Evolutionary conservation across 192 early-diverging fungal genomes (phyloP).

Genomic region (Coemansia sp.): DNA sequence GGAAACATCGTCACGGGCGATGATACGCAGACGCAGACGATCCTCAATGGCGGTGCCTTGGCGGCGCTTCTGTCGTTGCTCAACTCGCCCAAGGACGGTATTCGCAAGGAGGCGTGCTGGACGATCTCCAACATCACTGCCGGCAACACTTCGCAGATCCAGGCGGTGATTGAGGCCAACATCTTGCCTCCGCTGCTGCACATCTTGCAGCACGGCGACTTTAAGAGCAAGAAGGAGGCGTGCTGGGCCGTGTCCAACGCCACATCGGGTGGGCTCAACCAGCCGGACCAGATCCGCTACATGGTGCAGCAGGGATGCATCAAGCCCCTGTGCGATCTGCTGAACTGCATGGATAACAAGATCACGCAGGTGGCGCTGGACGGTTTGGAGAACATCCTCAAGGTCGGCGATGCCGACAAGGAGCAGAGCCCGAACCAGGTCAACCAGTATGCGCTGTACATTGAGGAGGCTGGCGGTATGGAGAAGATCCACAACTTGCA

Average conservation of each 20-base stretch:
- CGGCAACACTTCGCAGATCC: slow-evolving; percentile 90
- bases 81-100: slow-evolving; percentile 86
- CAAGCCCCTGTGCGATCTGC: slow-evolving; percentile 91
- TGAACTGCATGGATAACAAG: slow-evolving; percentile 89
- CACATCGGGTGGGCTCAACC: slow-evolving; percentile 86
- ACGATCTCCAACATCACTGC: slow-evolving; percentile 99
- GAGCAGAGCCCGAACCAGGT: slow-evolving; percentile 54
- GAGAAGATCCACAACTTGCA: slow-evolving; percentile 95
- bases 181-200: slow-evolving; percentile 89
- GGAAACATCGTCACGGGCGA: slow-evolving; percentile 99
- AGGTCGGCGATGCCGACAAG: slow-evolving; percentile 90
- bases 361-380: slow-evolving; percentile 97
- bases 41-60: slow-evolving; percentile 89
- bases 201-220: slow-evolving; percentile 84
- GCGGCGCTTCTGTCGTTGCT: slow-evolving; percentile 80
- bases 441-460: slow-evolving; percentile 85
- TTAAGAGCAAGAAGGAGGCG: slow-evolving; percentile 98
- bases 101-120: slow-evolving; percentile 99
- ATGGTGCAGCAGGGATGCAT: slow-evolving; percentile 92
- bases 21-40: slow-evolving; percentile 94
- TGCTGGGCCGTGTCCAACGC: slow-evolving; percentile 99
- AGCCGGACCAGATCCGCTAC: slow-evolving; percentile 93
- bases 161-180: slow-evolving; percentile 93
- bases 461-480: slow-evolving; percentile 94
- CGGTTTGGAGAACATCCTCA: slow-evolving; percentile 96